These are phyloP conservation scores for Beta corolliflora DNA, from an alignment of 179 eudicot species.

Conservation along the genomic window DNA sequence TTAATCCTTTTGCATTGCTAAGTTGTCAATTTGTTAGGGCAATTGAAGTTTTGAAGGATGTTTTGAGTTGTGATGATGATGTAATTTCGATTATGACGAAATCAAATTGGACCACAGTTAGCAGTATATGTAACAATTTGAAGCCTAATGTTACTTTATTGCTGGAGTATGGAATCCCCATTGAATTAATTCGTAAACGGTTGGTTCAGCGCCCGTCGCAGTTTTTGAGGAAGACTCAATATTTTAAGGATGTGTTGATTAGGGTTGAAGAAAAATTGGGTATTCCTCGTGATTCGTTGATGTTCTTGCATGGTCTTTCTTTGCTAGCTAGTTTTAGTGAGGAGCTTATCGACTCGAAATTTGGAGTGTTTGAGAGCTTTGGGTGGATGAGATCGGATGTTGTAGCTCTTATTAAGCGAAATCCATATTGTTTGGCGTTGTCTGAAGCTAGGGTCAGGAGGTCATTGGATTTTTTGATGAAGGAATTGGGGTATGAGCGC, in stretches of 20 bases:
- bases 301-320: conserved; percentile 30
- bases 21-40: neutral
- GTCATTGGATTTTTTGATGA: conserved; percentile 25
- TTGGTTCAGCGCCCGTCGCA: neutral
- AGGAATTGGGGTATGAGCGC: conserved; percentile 30
- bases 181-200: conserved; percentile 18
- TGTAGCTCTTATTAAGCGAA: conserved; percentile 6
- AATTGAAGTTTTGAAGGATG: conserved; percentile 4
- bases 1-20: conserved; percentile 1
- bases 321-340: neutral
- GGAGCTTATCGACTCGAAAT: conserved; percentile 19
- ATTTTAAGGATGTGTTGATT: conserved; percentile 3
- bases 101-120: neutral
- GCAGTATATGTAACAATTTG: neutral
- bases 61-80: conserved; percentile 19
- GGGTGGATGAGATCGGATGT: conserved; percentile 35
- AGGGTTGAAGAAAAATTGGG: conserved; percentile 29
- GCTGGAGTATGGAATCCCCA: conserved; percentile 22
- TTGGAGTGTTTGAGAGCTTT: conserved; percentile 31
- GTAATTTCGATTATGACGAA: conserved; percentile 20
- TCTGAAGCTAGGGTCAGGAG: conserved; percentile 16
- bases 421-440: conserved; percentile 17
- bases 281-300: conserved; percentile 16
- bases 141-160: conserved; percentile 26
- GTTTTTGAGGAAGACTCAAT: neutral